Base-by-base conservation (phyloP, 2,329 filamentous ascomycete species). In the Phyllosticta paracitricarpa region DNA sequence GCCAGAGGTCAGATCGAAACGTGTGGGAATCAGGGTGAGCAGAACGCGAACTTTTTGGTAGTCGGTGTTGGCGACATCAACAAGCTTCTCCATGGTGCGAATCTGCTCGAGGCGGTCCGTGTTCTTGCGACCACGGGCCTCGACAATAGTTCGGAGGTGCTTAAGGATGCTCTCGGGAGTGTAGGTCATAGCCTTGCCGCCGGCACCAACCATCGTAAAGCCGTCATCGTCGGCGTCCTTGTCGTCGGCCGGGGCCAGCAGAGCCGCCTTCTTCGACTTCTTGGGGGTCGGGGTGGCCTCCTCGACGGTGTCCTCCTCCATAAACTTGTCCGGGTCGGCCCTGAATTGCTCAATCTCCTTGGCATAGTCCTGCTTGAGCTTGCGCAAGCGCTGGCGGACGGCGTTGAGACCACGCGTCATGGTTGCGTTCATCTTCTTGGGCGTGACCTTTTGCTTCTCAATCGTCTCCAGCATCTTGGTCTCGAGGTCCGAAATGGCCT, bases 141-240 rank as follows among this genome's bases (percentile, higher is more conserved):
- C 94, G 73, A 97, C 82, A 71, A 99, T 97, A 58, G 86, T 84
- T 62, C 93, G 86, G 58, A 99, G 83, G 76, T 97, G 91, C 82
- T 99, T 99, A 76, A 97, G 88, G 72, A 99, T 99, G 75, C 92
- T 94, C 80, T 99, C 94, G 24, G 93, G 89, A 12, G 95, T 99
- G 77, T 96, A 97, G 70, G 89, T 87, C 62, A 97, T 82, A 58
- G 90, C 86, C 75, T 91, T 91, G 66, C 94, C 94, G 68, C 92
- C 90, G 74, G 89, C 89, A 64, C 90, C 91, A 65, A 99, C 91
- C 22, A 87, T 91, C 52, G 87, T 86, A 74, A 97, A 99, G 63
- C 91, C 94, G 69, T 91, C 89, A 64, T 95, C 89, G 66, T 91
- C 90, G 33, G 80, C 85, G 26, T 76, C 77, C 52, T 76, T 69